A percentile compares a stretch with the other conserved stretches of the same genome.
Conservation (phyloP, 495 filamentous ascomycete genomes). For the Hypoxylon trugodes region DNA sequence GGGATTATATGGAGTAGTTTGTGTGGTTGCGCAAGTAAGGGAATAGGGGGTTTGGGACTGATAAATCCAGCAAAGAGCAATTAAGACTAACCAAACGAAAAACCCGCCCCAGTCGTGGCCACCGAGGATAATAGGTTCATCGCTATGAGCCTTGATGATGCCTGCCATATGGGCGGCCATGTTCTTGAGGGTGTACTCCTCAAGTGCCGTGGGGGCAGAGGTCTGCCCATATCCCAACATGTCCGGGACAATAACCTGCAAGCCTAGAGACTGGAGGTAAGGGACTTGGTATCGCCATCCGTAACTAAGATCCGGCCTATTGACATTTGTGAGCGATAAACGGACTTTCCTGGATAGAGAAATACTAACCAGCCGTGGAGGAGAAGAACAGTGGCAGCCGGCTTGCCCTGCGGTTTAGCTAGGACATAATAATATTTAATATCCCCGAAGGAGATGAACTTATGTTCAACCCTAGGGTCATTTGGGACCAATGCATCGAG, state of each 20-base stretch:
- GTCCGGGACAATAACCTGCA: constrained; percentile 80
- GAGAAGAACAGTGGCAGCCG: constrained; percentile 69
- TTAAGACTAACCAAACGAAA: constrained; percentile 52
- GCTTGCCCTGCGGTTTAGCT: constrained; percentile 63
- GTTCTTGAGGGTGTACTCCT: constrained; percentile 72
- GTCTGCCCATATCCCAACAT: constrained; percentile 84
- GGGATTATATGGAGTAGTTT: too few species aligned
- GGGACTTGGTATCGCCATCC: constrained; percentile 89
- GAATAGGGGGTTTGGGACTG: background rate
- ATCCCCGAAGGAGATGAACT: constrained; percentile 67
- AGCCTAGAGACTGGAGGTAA: constrained; percentile 68
- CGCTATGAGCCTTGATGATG: constrained; percentile 55
- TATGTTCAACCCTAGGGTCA: constrained; percentile 70
- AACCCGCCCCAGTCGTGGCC: constrained; percentile 86
- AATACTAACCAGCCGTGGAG: constrained; percentile 63
- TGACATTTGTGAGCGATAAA: constrained; percentile 50
- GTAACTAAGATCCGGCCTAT: constrained; percentile 68
- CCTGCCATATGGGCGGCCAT: constrained; percentile 74
- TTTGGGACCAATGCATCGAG: constrained; percentile 69
- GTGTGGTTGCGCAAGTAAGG: constrained; percentile 54
- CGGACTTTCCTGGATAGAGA: background rate
- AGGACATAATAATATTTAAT: constrained; percentile 76
- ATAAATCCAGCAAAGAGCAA: background rate
- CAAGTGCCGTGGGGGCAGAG: constrained; percentile 61
- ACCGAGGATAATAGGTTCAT: constrained; percentile 64